Conservation (phyloP, 306 rosid genomes). For the Notholithocarpus densiflorus region DNA sequence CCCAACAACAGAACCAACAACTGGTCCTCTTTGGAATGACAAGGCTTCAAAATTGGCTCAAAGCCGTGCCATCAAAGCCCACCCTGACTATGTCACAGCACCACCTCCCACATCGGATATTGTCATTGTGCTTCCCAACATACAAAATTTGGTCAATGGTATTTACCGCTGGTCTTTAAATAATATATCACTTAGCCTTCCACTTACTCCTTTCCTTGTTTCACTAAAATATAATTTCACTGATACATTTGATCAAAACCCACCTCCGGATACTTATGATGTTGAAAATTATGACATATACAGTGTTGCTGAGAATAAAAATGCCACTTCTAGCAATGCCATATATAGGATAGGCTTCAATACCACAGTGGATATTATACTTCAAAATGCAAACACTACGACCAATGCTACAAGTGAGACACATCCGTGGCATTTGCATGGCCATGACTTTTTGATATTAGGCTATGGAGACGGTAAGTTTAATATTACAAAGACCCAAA, state of each 20-base stretch:
- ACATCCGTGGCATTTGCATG: too few species aligned
- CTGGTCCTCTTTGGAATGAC: conserved; percentile 34
- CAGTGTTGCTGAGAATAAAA: not conserved
- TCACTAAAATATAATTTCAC: conserved; percentile 30
- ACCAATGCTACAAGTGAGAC: too few species aligned
- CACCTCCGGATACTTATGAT: conserved; percentile 38
- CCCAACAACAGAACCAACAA: conserved; percentile 20
- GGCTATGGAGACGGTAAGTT: too few species aligned
- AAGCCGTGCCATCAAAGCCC: conserved; percentile 39
- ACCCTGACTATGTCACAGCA: conserved; percentile 11
- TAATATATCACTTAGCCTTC: not conserved
- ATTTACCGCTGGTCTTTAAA: conserved; percentile 30
- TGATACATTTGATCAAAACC: conserved; percentile 27
- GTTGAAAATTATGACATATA: conserved; percentile 31
- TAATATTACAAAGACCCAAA: conserved; percentile 27
- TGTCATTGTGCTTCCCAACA: conserved; percentile 24
- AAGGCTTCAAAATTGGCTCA: conserved; percentile 18
- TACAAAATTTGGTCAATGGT: conserved; percentile 27
- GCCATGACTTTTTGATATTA: too few species aligned
- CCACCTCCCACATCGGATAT: conserved; percentile 25
- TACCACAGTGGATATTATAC: too few species aligned
- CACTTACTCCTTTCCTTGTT: conserved; percentile 37
- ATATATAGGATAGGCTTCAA: too few species aligned
- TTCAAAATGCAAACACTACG: too few species aligned
- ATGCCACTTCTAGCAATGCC: conserved; percentile 18